Evolutionary conservation across 2,329 filamentous ascomycete species (phyloP).

Genomic region (Hypoxylon sp.): DNA sequence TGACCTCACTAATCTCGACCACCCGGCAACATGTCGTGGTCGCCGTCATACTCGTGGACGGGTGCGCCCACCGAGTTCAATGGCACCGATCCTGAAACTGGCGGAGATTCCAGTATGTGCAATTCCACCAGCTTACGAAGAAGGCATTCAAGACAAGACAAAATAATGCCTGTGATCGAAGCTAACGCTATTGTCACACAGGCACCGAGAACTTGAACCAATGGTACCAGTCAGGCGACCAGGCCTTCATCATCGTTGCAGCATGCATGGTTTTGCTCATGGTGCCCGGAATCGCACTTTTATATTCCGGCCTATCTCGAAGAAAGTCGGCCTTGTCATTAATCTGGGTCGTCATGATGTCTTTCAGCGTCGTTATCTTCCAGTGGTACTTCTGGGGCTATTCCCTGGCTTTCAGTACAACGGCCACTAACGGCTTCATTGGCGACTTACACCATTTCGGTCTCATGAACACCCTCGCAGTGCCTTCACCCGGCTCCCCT

Average conservation of each 20-base stretch:
- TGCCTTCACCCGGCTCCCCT: constrained; percentile 89
- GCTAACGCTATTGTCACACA: constrained; percentile 58
- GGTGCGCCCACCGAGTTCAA: constrained; percentile 74
- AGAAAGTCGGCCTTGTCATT: constrained; percentile 97
- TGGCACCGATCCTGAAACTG: constrained; percentile 74
- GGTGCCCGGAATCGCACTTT: constrained; percentile 95
- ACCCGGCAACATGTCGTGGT: constrained; percentile 66
- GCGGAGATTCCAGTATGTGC: constrained; percentile 83
- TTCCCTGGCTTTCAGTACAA: constrained; percentile 89
- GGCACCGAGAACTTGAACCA: constrained; percentile 91
- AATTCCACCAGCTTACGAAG: constrained; percentile 9
- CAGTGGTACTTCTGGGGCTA: constrained; percentile 99
- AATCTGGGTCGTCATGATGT: constrained; percentile 98
- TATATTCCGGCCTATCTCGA: constrained; percentile 97
- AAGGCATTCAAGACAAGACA: neutral
- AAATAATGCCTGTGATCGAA: constrained; percentile 11
- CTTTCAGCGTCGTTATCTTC: constrained; percentile 90
- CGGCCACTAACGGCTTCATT: constrained; percentile 89
- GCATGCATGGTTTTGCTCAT: constrained; percentile 96
- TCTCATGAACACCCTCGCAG: constrained; percentile 84
- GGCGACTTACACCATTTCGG: constrained; percentile 92
- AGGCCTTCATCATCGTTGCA: constrained; percentile 91
- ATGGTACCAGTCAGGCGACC: constrained; percentile 93
- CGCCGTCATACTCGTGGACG: constrained; percentile 64
- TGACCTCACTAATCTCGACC: constrained; percentile 5